A percentile compares a stretch with the other conserved stretches of the same genome.
These are phyloP conservation scores for Cystobasidium ongulense DNA, from an alignment of 768 basidiomycete species.

Conservation along the genomic window DNA sequence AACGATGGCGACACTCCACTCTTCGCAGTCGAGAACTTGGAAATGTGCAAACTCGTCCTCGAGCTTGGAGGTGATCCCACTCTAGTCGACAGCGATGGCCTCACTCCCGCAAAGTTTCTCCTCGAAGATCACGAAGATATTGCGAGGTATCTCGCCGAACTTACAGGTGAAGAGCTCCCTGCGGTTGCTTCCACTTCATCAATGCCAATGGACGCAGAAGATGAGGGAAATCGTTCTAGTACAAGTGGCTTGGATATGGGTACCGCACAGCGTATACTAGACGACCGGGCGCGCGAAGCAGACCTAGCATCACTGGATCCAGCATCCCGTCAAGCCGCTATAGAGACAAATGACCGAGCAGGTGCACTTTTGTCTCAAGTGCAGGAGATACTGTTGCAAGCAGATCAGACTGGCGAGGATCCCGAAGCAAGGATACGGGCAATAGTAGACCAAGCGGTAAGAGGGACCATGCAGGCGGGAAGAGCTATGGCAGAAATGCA, in stretches of 20 bases:
- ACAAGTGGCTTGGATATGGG: slow-evolving; percentile 31
- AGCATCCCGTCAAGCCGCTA: slow-evolving; percentile 5
- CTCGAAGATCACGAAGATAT: slow-evolving; percentile 42
- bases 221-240: not conserved
- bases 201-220: not conserved
- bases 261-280: not conserved
- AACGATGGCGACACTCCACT: slow-evolving; percentile 50
- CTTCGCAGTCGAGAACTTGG: slow-evolving; percentile 47
- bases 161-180: slow-evolving; percentile 35
- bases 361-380: slow-evolving; percentile 43
- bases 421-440: slow-evolving; percentile 44
- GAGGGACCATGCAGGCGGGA: slow-evolving; percentile 39
- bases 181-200: not conserved
- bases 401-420: slow-evolving; percentile 40
- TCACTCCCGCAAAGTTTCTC: slow-evolving; percentile 42
- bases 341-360: slow-evolving; percentile 19
- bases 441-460: slow-evolving; percentile 43
- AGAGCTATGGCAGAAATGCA: slow-evolving; percentile 34
- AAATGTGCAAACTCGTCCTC: slow-evolving; percentile 45
- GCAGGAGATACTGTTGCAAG: slow-evolving; percentile 44
- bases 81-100: slow-evolving; percentile 45
- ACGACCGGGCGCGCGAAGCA: slow-evolving; percentile 36
- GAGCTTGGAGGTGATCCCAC: slow-evolving; percentile 46
- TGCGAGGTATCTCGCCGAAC: slow-evolving; percentile 39
- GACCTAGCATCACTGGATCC: slow-evolving; percentile 31